Evolutionary conservation across 768 basidiomycete species (phyloP), one percentile per base, ranked within the genome.

Genomic region (Tulasnella sp.): DNA sequence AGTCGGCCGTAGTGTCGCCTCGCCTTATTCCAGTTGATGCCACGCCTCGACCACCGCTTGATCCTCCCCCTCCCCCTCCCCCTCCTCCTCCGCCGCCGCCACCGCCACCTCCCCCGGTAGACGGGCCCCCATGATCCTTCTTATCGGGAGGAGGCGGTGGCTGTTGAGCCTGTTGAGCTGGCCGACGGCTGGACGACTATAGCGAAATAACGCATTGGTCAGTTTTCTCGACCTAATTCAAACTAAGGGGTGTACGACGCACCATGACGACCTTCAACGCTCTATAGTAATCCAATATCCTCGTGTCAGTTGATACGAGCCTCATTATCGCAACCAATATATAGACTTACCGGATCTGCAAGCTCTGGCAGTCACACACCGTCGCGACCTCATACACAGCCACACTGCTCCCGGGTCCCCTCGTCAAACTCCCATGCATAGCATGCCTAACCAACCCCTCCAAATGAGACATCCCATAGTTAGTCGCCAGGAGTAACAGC

Each of bases 311-410:
- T 26, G 21, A 48, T 4, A 51, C 64, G 38, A 50, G 54, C 54
- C 60, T 10, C 62, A 63, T 52, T 7, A 19, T 24, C n/a, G n/a
- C 5, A 11, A 60, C 42, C 34, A 54, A 63, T 69, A 49, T 44
- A 68, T 65, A 48, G 66, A 65, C 80, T 51, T 71, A 86, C 84
- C 93, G 77, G 65, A 96, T 91, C 68, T 96, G 93, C 60, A 97
- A 74, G 68, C 88, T 86, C 63, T 89, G 81, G 69, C 86, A 88
- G 64, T 83, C 88, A 68, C 90, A 92, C 3, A 97, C 73, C 2
- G 94, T 95, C 8, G 94, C 90, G 9, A 96, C 92, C 70, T 96
- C 93, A 69, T 97, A 97, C 45, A 97, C 86, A 26, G 87, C 88
- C 19, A 94, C 88, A 26, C 88, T 89, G 11, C 86, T 89, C 27